These are phyloP conservation scores for Lipomyces starkeyi DNA, from an alignment of 805 yeast species.

Conservation along the genomic window DNA sequence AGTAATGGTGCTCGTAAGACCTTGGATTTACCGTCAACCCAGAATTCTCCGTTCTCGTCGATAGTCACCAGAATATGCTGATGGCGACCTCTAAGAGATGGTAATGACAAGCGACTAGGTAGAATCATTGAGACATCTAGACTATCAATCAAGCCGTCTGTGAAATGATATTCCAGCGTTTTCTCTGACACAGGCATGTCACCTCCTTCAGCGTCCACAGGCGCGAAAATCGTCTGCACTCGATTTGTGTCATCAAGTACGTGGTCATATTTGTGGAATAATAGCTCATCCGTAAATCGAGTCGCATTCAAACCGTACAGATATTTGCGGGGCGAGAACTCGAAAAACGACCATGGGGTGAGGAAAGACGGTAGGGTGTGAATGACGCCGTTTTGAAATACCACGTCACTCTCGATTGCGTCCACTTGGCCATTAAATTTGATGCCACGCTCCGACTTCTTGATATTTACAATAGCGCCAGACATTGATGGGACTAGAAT, in stretches of 20 bases:
- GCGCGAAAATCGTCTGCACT: constrained; percentile 34
- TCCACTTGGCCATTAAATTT: constrained; percentile 24
- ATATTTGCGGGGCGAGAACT: constrained; percentile 34
- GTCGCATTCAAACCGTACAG: constrained; percentile 28
- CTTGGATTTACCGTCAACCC: constrained; percentile 22
- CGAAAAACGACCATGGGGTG: constrained; percentile 27
- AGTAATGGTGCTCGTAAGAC: constrained; percentile 20
- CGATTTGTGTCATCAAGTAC: constrained; percentile 16
- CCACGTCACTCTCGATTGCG: constrained; percentile 24
- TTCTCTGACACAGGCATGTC: constrained; percentile 22
- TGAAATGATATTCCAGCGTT: constrained; percentile 28
- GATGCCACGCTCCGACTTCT: constrained; percentile 18
- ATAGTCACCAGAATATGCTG: constrained; percentile 15
- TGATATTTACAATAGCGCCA: constrained; percentile 20
- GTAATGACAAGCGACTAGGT: constrained; percentile 15
- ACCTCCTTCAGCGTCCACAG: constrained; percentile 17
- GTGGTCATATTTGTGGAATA: constrained; percentile 22
- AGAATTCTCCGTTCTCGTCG: background rate
- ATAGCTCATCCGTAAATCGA: constrained; percentile 28
- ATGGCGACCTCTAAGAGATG: constrained; percentile 11
- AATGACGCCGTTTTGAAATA: constrained; percentile 34
- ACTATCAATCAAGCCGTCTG: constrained; percentile 12
- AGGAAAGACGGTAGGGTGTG: constrained; percentile 28
- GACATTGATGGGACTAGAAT: constrained; percentile 24
- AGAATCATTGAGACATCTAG: background rate